A percentile compares a stretch with the other conserved stretches of the same genome.
phyloP scores from a whole-genome alignment of 345 rosid species.

The Citrus inodora region DNA sequence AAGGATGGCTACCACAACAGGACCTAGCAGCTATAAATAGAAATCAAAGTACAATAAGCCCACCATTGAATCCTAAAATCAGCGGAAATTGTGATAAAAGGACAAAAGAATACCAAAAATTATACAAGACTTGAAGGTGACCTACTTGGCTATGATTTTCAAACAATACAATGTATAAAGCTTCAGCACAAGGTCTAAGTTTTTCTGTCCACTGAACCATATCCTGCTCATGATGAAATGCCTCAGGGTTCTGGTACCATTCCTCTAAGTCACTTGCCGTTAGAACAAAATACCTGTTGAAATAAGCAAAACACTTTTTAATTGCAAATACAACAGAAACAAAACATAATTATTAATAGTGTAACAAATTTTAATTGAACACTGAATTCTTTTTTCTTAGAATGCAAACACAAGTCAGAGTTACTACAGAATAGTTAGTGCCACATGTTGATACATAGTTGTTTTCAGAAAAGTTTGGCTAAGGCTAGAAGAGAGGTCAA shows the following conservation, averaged over 20 bases:
- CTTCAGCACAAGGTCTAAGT: constrained; percentile 97
- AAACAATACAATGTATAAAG: constrained; percentile 92
- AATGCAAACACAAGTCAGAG: neutral
- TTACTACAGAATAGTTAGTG: neutral
- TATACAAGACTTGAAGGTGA: constrained; percentile 22
- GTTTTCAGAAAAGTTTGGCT: neutral
- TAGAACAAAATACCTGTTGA: constrained; percentile 89
- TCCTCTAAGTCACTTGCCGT: constrained; percentile 83
- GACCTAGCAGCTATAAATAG: constrained; percentile 73
- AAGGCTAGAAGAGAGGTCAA: neutral
- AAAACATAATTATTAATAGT: neutral
- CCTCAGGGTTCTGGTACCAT: constrained; percentile 90
- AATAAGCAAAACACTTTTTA: constrained; percentile 20
- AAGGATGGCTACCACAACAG: constrained; percentile 87
- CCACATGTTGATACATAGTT: neutral
- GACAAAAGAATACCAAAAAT: constrained; percentile 12
- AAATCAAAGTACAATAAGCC: constrained; percentile 18
- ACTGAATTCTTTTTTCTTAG: neutral
- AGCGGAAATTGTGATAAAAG: neutral
- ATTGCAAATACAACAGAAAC: constrained; percentile 1
- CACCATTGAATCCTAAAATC: constrained; percentile 12
- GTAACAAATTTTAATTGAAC: neutral
- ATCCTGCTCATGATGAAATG: constrained; percentile 98
- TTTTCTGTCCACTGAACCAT: constrained; percentile 99
- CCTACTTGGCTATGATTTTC: constrained; percentile 95